Base-by-base conservation (phyloP, 331 rosid genomes). In the Stylosanthes scabra region DNA sequence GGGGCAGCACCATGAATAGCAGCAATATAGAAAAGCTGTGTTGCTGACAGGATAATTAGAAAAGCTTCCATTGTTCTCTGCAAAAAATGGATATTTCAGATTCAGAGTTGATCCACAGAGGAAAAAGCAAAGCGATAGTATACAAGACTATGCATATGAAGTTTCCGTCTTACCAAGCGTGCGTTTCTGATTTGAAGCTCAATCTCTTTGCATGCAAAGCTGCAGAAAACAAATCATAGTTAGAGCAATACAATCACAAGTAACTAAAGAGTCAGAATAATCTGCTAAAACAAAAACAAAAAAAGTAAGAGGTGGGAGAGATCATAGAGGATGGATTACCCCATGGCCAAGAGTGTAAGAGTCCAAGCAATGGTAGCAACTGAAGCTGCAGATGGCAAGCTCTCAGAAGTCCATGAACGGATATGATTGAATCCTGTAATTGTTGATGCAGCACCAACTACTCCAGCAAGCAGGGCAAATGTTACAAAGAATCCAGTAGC, bases 11-110 rank as follows among this genome's bases (percentile, higher is more conserved):
- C 54, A 65, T 93, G 88, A 71, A 91, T 86, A 66, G 88, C 94
- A 55, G 72, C 82, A 44, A 91, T 75, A 78, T 91, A 93, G 34
- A 88, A 37, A 52, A 89, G 86, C 80, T 91, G 98, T 34, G 98
- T 89, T 13, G 55, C 96, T 28, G 98, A 83, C 37, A 93, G 97
- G 86, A 93, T 93, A 42, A 91, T 93, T 15, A 91, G 42, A 83
- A 93, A 93, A n/a, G 91, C 91, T 80, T 93, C 97, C 91, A 93
- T 87, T 12, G 96, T 93, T 84, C 79, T 83, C 96, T 93, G 84
- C 89, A 85, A 72, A 34, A 34, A 74, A 37, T 60, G 29, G 11
- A 60, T 31, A 66, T 46, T 66, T 59, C 75, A 84, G 62, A 66
- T 66, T 59, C 75, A 84, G 62, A 66, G 34, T 1, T 57, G 9